These are phyloP conservation scores for Alloteropsis semialata DNA, from an alignment of 176 grass and related monocot species.

Conservation along the genomic window DNA sequence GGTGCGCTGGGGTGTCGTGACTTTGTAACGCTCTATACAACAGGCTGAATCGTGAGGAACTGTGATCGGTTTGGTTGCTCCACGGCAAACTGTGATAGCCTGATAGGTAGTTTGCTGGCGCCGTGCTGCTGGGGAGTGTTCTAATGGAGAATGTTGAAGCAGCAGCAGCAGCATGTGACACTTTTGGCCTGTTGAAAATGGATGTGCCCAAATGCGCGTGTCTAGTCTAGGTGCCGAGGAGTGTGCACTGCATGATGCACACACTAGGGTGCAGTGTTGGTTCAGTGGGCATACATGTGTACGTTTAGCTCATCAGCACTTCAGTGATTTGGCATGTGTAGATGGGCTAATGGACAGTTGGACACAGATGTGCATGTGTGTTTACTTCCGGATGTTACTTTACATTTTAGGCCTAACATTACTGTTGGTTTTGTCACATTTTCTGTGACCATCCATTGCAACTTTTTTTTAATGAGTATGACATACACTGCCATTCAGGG, in stretches of 20 bases:
- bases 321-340: not conserved
- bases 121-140: not conserved
- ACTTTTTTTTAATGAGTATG: not conserved
- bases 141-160: not conserved
- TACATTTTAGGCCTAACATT: not conserved
- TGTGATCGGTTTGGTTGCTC: not conserved
- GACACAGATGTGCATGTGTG: not conserved
- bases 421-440: not conserved
- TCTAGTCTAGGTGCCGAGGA: not conserved
- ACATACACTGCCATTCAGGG: conserved; percentile 45
- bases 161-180: not conserved
- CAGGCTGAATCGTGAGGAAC: not conserved
- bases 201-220: not conserved
- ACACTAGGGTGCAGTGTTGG: not conserved
- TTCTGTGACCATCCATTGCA: not conserved
- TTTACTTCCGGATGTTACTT: not conserved
- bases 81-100: not conserved
- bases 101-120: not conserved
- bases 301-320: not conserved
- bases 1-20: not conserved
- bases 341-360: not conserved
- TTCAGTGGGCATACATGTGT: not conserved
- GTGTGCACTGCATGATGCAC: not conserved
- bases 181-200: not conserved
- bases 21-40: not conserved